A percentile compares a stretch with the other conserved stretches of the same genome.
phyloP scores from a whole-genome alignment of 106 monocot species.

The Dendrobium officinale region DNA sequence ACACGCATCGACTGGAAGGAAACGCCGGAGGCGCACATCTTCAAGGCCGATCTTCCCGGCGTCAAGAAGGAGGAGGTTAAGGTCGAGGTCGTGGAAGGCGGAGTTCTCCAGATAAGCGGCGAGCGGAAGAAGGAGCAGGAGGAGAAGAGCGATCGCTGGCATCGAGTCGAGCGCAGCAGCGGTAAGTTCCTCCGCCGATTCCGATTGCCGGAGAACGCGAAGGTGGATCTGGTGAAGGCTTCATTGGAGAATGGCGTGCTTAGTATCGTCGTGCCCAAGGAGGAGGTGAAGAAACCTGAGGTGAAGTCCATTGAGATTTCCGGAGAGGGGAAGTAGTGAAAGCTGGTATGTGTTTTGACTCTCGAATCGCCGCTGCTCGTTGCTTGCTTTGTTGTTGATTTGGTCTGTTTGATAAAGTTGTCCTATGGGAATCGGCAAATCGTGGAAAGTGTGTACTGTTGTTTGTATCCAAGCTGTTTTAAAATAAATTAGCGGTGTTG shows the following conservation, averaged over 20 bases:
- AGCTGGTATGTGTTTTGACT: too few species aligned
- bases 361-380: too few species aligned
- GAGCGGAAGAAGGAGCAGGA: constrained; percentile 30
- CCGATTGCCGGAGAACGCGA: constrained; percentile 37
- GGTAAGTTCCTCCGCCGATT: constrained; percentile 37
- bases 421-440: too few species aligned
- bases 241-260: constrained; percentile 48
- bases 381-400: too few species aligned
- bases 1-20: constrained; percentile 32
- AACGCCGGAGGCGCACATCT: constrained; percentile 24
- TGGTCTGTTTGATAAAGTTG: too few species aligned
- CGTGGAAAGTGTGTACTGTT: too few species aligned
- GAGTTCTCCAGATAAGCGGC: constrained; percentile 18
- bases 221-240: constrained; percentile 30
- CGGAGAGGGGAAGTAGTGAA: neutral
- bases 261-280: constrained; percentile 43
- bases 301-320: constrained; percentile 31
- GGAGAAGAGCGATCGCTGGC: constrained; percentile 39
- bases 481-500: too few species aligned
- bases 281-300: constrained; percentile 30
- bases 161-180: constrained; percentile 39
- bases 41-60: constrained; percentile 24
- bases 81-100: constrained; percentile 15
- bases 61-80: constrained; percentile 14
- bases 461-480: too few species aligned